Percentiles rank a stretch among this genome's conserved stretches.
These are phyloP conservation scores for Trichophyton schoenleinii DNA, from an alignment of 2,329 filamentous ascomycete genomes.

Conservation along the genomic window DNA sequence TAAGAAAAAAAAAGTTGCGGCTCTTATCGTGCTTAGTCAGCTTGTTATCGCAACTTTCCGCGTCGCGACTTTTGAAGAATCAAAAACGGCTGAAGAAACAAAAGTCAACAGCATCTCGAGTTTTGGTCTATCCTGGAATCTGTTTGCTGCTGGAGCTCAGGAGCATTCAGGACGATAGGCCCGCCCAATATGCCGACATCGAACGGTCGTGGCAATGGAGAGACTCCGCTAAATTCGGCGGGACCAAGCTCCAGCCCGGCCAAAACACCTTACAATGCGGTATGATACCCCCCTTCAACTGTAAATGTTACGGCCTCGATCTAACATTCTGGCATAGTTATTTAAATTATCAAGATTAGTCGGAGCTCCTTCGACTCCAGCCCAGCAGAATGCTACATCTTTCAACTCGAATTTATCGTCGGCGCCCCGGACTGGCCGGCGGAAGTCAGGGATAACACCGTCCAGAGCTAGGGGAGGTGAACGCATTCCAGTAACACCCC, in stretches of 20 bases:
- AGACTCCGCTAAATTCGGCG: not conserved
- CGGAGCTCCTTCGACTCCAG: conserved; percentile 26
- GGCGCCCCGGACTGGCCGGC: not conserved
- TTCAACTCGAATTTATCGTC: not conserved
- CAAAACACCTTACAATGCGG: conserved; percentile 2
- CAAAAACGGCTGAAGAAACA: not conserved
- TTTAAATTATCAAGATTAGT: conserved; percentile 11
- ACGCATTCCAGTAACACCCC: conserved; percentile 40
- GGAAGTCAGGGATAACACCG: conserved; percentile 7
- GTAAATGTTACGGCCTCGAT: not conserved
- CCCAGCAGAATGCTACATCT: conserved; percentile 18
- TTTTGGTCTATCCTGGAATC: not conserved
- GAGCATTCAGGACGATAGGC: not conserved
- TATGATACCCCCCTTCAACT: not conserved
- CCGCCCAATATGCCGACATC: not conserved
- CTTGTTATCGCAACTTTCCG: conserved; percentile 1
- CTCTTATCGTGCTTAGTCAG: conserved; percentile 1
- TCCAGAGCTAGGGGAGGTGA: conserved; percentile 6
- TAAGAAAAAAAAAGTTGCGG: not conserved
- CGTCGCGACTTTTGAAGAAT: not conserved
- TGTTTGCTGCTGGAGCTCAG: not conserved
- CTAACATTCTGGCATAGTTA: not conserved
- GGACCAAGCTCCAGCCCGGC: conserved; percentile 1
- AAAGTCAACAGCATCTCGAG: not conserved
- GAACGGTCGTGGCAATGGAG: not conserved